These are phyloP conservation scores for Plasmodium cynomolgi DNA, from an alignment of 169 alveolate species.

Conservation along the genomic window DNA sequence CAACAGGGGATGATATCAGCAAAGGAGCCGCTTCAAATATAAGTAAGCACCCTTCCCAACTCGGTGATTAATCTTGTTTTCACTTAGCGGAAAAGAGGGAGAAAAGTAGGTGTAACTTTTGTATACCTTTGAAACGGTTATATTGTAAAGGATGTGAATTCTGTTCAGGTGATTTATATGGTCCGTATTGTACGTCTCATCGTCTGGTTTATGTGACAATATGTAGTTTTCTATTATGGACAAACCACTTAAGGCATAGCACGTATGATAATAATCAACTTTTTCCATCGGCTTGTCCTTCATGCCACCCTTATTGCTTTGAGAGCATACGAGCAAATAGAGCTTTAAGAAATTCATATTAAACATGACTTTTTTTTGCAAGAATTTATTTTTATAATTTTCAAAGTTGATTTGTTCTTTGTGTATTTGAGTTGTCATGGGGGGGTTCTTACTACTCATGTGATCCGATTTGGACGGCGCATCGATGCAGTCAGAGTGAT, in stretches of 20 bases:
- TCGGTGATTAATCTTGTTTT: conserved; percentile 40
- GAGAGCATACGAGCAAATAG: conserved; percentile 79
- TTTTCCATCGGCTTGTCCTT: conserved; percentile 96
- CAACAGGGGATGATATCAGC: not conserved
- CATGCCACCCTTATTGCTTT: conserved; percentile 91
- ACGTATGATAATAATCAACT: conserved; percentile 96
- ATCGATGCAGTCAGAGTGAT: not conserved
- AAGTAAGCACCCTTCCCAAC: conserved; percentile 72
- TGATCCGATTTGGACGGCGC: not conserved
- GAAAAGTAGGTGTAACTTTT: conserved; percentile 69
- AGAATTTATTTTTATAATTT: conserved; percentile 68
- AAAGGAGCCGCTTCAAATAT: conserved; percentile 47
- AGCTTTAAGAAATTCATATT: conserved; percentile 57
- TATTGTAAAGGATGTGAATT: conserved; percentile 66
- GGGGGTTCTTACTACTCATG: not conserved
- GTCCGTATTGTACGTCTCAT: not conserved
- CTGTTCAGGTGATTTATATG: conserved; percentile 33
- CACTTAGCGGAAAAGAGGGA: conserved; percentile 30
- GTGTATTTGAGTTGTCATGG: not conserved
- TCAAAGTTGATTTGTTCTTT: conserved; percentile 44
- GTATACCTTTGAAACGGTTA: conserved; percentile 54
- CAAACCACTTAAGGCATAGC: conserved; percentile 94
- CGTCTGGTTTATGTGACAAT: not conserved
- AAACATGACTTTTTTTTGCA: conserved; percentile 78
- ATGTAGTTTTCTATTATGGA: conserved; percentile 75